Evolutionary conservation across 768 basidiomycete genomes (phyloP).

Genomic region (Pilatotrama ljubarskyi): DNA sequence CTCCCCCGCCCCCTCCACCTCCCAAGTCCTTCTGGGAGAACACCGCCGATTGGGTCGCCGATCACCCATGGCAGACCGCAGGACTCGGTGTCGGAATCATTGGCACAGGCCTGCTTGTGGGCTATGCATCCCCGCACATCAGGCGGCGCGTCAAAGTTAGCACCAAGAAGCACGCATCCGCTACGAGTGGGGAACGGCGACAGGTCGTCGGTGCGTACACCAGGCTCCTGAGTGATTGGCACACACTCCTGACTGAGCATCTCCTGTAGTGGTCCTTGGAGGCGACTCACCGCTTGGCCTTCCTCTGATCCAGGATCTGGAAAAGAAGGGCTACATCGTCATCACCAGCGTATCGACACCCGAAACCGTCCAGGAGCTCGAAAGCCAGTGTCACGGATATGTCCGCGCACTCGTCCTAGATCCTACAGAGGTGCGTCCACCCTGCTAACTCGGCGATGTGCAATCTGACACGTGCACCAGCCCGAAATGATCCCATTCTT

Average conservation of each 20-base stretch:
- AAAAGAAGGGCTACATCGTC: conserved; percentile 80
- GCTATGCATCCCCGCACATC: conserved; percentile 43
- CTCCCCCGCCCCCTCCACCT: conserved; percentile 56
- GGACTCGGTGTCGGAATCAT: conserved; percentile 56
- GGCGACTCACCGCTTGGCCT: conserved; percentile 73
- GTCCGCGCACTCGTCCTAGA: conserved; percentile 82
- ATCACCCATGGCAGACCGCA: conserved; percentile 62
- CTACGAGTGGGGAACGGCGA: conserved; percentile 40
- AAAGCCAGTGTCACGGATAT: conserved; percentile 68
- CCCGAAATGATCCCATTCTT: conserved; percentile 72
- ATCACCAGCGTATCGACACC: conserved; percentile 75
- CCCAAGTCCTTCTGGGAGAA: conserved; percentile 46
- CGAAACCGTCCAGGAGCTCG: conserved; percentile 63
- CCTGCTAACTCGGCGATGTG: background rate
- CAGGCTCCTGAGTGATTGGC: conserved; percentile 1
- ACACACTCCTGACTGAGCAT: conserved; percentile 6
- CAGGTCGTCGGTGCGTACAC: conserved; percentile 44
- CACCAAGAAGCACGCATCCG: conserved; percentile 25
- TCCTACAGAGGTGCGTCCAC: conserved; percentile 61
- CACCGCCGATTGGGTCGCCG: conserved; percentile 51
- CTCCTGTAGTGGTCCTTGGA: conserved; percentile 68
- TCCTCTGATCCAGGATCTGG: conserved; percentile 73
- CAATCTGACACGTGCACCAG: conserved; percentile 37
- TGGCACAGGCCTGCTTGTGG: conserved; percentile 61
- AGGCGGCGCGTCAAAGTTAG: conserved; percentile 24